Base-by-base conservation (phyloP, 306 rosid genomes). In the Elaeagnus macrophylla region DNA sequence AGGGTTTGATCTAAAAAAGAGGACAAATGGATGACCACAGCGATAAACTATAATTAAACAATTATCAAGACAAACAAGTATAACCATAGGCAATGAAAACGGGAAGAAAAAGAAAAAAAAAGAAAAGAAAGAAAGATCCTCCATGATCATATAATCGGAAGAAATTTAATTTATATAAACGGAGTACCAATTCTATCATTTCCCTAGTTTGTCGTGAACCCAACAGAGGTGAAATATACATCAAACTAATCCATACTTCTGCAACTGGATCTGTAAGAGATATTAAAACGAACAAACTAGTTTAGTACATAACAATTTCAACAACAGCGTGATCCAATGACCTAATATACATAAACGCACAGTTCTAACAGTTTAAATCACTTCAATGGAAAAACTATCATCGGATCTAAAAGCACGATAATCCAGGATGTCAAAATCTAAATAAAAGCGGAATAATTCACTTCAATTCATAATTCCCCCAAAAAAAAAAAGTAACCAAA, bases 401-500 rank as follows among this genome's bases (percentile, higher is more conserved):
- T 43, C 75, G 48, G 75, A 75, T 69, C 80, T 54, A 55, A 65
- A 36, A 1, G 55, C 39, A 51, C 16, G 10, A 14, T 16, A 40
- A 58, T 25, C 54, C 41, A 39, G 12, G 13, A 51, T 44, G 46
- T 38, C 47, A 38, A 60, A 60, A 60, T 57, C 57, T 5, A 41
- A 53, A 4, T 2, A 49, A 10, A 18, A 68, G 20, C 6, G n/a
- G 36, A 9, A 20, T 10, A 16, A 56, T 14, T 13, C 19, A 66
- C n/a, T 65, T 15, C 12, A 41, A 45, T 7, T 35, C 53, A 42
- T 2, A 43, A 20, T 44, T 6, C 41, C 7, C 14, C 38, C 10
- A 19, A 12, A n/a, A 9, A 19, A 41, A 15, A 15, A 48, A 3
- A 40, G 9, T 3, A 54, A n/a, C 20, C 37, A 20, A 53, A 2